A percentile compares a stretch with the other conserved stretches of the same genome.
Evolutionary conservation across 306 rosid species (phyloP).

Genomic region (Prosopis cineraria): DNA sequence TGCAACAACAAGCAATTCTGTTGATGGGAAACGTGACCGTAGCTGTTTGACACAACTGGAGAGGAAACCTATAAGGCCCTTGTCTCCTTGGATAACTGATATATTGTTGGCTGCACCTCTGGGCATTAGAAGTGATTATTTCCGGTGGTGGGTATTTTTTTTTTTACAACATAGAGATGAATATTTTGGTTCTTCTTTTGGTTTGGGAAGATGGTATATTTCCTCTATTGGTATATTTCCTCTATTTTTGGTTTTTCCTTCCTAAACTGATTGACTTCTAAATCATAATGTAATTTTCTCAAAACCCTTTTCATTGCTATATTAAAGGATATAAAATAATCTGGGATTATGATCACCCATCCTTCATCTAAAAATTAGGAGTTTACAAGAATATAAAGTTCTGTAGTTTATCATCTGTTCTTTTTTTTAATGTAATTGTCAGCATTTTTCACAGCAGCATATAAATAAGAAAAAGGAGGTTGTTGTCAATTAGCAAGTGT

Average conservation of each 20-base stretch:
- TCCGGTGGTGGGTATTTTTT: slow-evolving; percentile 81
- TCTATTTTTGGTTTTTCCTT: slow-evolving; percentile 11
- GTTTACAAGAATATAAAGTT: neutral
- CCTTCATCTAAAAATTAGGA: neutral
- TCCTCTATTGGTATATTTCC: neutral
- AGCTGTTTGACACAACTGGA: slow-evolving; percentile 62
- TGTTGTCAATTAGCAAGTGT: neutral
- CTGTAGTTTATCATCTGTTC: neutral
- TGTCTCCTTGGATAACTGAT: slow-evolving; percentile 98
- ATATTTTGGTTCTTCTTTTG: slow-evolving; percentile 8
- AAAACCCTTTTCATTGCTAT: neutral
- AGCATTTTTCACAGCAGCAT: neutral
- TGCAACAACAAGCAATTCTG: slow-evolving; percentile 75
- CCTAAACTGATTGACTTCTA: neutral
- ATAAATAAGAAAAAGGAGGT: neutral
- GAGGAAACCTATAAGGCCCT: slow-evolving; percentile 85
- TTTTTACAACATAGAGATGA: neutral
- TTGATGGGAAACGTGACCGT: slow-evolving; percentile 42
- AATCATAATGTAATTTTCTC: neutral
- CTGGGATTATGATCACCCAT: neutral
- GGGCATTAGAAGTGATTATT: slow-evolving; percentile 93
- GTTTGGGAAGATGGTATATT: neutral
- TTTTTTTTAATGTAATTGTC: neutral
- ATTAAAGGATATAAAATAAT: neutral
- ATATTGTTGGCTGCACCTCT: slow-evolving; percentile 90